These are phyloP conservation scores for Tarenaya hassleriana DNA, from an alignment of 345 rosid species.

Conservation along the genomic window DNA sequence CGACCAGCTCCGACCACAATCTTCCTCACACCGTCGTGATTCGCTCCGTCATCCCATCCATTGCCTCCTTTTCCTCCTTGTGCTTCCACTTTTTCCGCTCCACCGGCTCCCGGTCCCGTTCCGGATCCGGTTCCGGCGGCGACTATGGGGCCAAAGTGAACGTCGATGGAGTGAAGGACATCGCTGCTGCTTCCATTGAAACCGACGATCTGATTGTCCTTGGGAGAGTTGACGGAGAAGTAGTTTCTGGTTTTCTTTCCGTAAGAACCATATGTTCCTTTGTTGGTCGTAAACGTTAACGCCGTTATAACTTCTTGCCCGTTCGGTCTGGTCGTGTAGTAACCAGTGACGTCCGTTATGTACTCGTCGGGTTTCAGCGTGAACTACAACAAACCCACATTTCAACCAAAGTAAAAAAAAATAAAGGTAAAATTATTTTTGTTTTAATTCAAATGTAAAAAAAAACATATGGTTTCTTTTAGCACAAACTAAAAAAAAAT, in stretches of 20 bases:
- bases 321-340: constrained; percentile 10
- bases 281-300: constrained; percentile 24
- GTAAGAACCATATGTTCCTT: constrained; percentile 24
- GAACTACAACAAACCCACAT: too few species aligned
- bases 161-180: too few species aligned
- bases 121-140: constrained; percentile 2
- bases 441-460: too few species aligned
- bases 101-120: not conserved
- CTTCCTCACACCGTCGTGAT: constrained; percentile 23
- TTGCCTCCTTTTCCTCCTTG: constrained; percentile 24
- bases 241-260: constrained; percentile 21
- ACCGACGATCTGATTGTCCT: too few species aligned
- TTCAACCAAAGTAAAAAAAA: not conserved
- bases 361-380: constrained; percentile 29
- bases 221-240: too few species aligned
- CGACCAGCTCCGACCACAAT: constrained; percentile 8
- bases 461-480: too few species aligned
- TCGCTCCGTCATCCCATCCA: constrained; percentile 26
- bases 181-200: too few species aligned
- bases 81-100: constrained; percentile 11
- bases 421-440: not conserved
- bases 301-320: constrained; percentile 20
- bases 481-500: too few species aligned
- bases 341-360: constrained; percentile 22
- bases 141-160: too few species aligned